Evolutionary conservation across 148 eudicot genomes (phyloP), one percentile per base, ranked within the genome.

Genomic region (Silene conica): DNA sequence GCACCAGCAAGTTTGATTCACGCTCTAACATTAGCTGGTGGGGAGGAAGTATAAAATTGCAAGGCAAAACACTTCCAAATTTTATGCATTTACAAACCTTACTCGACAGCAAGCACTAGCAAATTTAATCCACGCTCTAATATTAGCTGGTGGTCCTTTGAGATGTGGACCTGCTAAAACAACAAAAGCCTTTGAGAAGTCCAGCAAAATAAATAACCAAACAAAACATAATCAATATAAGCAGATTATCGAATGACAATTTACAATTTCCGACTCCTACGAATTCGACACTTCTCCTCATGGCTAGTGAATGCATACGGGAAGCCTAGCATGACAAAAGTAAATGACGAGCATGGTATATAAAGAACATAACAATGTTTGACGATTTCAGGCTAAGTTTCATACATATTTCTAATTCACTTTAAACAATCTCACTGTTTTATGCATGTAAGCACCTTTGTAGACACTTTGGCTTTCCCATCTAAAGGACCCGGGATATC

Each of bases 121-220:
- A 75, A 65, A 86, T 79, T 89, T 89, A 79, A 92, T 87, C 97
- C 97, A 95, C 34, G 82, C 85, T 83, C 84, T 84, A 57, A 95
- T 82, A 79, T 92, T 92, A 74, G 80, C 80, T 28, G 97, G 92
- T 28, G 89, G 92, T 72, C 90, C 93, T 69, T 56, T 62, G 63
- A 14, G 6, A 26, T 67, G 82, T 72, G 85, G 85, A 76, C 81
- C 97, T 90, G 73, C 38, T 41, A 52, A 62, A 56, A 74, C 64
- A 66, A 60, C 45, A 77, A 57, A n/a, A 23, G 34, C 57, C 63
- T 67, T 46, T 80, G 34, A 88, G 73, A 78, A 56, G 68, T 46
- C 67, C 7, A 23, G 69, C 65, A 34, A 73, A 58, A 50, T 13
- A 57, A 6, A 71, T 34, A 43, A 23, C 54, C 23, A 43, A 63